Evolutionary conservation across 2,329 filamentous ascomycete genomes (phyloP), one percentile per base, ranked within the genome.

Genomic region (Scedosporium minutisporum): DNA sequence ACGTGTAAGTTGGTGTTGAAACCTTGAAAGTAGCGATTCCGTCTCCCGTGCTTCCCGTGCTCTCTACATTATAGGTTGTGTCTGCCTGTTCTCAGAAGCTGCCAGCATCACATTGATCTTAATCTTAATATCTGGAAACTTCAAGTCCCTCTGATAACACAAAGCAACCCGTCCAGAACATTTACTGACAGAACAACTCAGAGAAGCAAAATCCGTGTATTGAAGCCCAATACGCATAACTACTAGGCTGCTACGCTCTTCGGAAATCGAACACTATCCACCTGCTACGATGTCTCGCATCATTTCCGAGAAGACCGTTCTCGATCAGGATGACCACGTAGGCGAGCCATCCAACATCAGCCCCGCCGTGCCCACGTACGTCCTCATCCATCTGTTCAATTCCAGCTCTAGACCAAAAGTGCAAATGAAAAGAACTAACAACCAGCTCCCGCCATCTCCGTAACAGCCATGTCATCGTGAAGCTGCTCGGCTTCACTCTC

Each of bases 401-500:
- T 18, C 38, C 27, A 58, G 3, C 21, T 42, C 3, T 16, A 2
- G 29, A 21, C 16, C 29, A 23, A 18, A 21, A 18, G 44, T 53
- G 12, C 33, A 57, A 27, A 60, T 18, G 5, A 18, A 7, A 62
- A 14, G 23, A 25, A n/a, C 59, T 61, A 61, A 61, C 33, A 38
- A 14, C 33, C 4, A 14, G 33, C 3, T 38, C 33, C 12, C 12
- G 10, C 33, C 33, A 10, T 38, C 58, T 21, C 62, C 48, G 23
- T 16, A 42, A 10, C 62, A 91, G 91, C 63, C 81, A 89, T 71
- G 92, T 97, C 67, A 95, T 99, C 66, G 78, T 87, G 71, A 99
- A 97, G 77, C 86, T 99, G 21, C 82, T 97, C 16, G 87, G 84
- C 66, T 97, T 97, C 77, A 96, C 93, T 0, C 79, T 93, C 46